Evolutionary conservation across 768 basidiomycete genomes (phyloP), one percentile per base, ranked within the genome.

Genomic region (Suillus americanus): DNA sequence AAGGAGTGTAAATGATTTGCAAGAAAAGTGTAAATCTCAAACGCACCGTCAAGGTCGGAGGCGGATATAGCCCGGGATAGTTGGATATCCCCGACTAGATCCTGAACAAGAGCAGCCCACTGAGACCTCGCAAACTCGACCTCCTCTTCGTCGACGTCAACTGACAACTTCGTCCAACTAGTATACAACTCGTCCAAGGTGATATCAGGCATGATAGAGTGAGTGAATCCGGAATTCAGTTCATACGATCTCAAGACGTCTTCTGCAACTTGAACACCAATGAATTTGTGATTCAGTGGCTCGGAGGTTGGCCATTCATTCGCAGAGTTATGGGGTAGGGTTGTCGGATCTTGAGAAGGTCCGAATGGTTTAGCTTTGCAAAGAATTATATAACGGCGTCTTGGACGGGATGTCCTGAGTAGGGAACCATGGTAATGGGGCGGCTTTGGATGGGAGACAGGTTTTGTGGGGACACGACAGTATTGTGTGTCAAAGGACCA

Each of bases 61-160:
- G 25, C 33, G 28, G 41, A 41, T 55, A 61, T 38, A n/a, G 14
- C 37, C 55, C 37, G 35, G 30, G 37, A 62, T 13, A 41, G 16
- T 14, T 28, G 37, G 10, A 65, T 50, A 64, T 46, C 75, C 48
- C 78, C 78, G 38, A 81, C 73, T 62, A 86, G 72, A 67, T 77
- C 79, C 65, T 78, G 77, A 48, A 82, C 74, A 43, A 80, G 71
- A 28, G 77, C 73, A 23, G 79, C 71, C 85, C 84, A 87, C 40
- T 67, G 74, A 65, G 79, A 71, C 68, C 75, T 80, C 56, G 70
- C 76, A 7, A 69, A 67, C 46, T 69, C 64, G 40, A 82, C 63
- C 20, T 76, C 76, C 13, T 76, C 72, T 60, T 81, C 77, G 51
- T 79, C 74, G 23, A 80, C 66, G n/a, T 67, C 66, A 28, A 43